Evolutionary conservation across 2,329 filamentous ascomycete genomes (phyloP), one percentile per base, ranked within the genome.

Genomic region (Ilyonectria destructans): DNA sequence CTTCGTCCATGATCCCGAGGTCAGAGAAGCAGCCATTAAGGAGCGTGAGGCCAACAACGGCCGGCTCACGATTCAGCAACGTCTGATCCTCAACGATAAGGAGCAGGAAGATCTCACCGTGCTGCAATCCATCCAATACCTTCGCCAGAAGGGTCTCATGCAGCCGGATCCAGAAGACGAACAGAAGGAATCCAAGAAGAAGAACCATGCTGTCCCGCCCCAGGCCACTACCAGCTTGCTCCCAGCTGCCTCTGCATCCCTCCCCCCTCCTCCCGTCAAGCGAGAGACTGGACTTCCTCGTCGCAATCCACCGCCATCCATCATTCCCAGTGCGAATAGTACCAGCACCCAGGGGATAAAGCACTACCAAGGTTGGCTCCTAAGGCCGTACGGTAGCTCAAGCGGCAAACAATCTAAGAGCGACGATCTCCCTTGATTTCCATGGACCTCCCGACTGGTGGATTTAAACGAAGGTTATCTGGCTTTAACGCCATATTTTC

Each of bases 21-120:
- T 90, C 65, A 86, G 90, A 72, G 88, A 90, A 75, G 88, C 88
- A 71, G 90, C 90, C 65, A 83, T 92, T 56, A 87, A 86, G 75
- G 90, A 91, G 77, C 87, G 89, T 67, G 89, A 90, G 74, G 85
- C 86, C 74, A 92, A 92, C 73, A 89, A 90, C 68, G 90, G 90
- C 54, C 87, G 88, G 58, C 86, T 91, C 80, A 92, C 90, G 5
- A 86, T 92, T 62, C 87, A 90, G 79, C 90, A 92, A 78, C 89
- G 90, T 48, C 81, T 92, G 62, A 86, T 89, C 66, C 82, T 91
- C 60, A 92, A 92, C 82, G 90, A 92, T 77, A 91, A 91, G 76
- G 89, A 91, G 69, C 89, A 91, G 76, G 89, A 92, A 74, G 90
- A 92, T 76, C 82, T 91, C 72, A 88, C 89, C 9, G 88, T 92